Percentiles rank a stretch among this genome's conserved stretches.
These are phyloP conservation scores for Orbilia blumenaviensis DNA, from an alignment of 2,329 filamentous ascomycete genomes.

Conservation along the genomic window DNA sequence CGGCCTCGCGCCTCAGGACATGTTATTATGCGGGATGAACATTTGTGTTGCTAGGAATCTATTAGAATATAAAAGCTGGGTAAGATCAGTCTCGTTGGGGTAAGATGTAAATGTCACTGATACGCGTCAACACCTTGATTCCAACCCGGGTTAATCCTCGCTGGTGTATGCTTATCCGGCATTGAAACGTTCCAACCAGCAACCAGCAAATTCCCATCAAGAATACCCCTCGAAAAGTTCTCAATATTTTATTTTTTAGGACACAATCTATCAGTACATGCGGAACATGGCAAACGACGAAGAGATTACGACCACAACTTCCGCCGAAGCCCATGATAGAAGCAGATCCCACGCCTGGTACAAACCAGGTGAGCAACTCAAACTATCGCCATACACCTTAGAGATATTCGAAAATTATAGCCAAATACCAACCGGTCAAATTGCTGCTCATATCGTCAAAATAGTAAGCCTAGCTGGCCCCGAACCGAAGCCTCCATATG, in stretches of 20 bases:
- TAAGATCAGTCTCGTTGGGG: too few species aligned
- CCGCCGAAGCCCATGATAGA: background rate
- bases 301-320: background rate
- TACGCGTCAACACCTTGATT: too few species aligned
- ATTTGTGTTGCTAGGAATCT: too few species aligned
- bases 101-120: too few species aligned
- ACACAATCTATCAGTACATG: background rate
- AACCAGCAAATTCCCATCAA: too few species aligned
- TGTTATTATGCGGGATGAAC: too few species aligned
- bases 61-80: too few species aligned
- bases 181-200: too few species aligned
- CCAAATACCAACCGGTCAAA: slow-evolving; percentile 17
- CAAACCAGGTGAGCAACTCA: slow-evolving; percentile 17
- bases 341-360: slow-evolving; percentile 14
- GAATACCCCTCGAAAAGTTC: background rate
- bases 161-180: too few species aligned
- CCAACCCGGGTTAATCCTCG: too few species aligned
- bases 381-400: slow-evolving; percentile 12
- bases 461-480: slow-evolving; percentile 7
- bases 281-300: slow-evolving; percentile 1
- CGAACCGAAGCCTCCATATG: background rate
- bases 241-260: background rate
- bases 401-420: slow-evolving; percentile 30
- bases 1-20: too few species aligned
- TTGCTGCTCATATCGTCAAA: slow-evolving; percentile 21